Evolutionary conservation across 2,329 filamentous ascomycete species (phyloP).

Genomic region (Alternaria tenuissima): DNA sequence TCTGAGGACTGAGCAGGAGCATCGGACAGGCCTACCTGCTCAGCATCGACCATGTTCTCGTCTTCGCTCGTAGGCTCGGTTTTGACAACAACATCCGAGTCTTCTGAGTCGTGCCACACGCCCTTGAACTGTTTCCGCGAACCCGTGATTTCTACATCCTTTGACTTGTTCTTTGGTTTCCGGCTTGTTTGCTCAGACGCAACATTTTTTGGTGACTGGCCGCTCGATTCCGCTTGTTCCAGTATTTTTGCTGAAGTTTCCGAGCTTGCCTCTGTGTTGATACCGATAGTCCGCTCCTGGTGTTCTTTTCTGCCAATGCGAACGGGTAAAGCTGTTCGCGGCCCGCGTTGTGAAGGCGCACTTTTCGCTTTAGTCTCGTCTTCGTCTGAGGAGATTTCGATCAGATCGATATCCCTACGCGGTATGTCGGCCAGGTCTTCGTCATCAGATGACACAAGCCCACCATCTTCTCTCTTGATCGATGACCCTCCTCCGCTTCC

Average conservation of each 20-base stretch:
- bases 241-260: constrained; percentile 54
- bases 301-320: constrained; percentile 65
- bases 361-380: constrained; percentile 46
- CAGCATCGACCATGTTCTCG: constrained; percentile 42
- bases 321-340: constrained; percentile 54
- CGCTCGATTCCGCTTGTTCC: constrained; percentile 45
- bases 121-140: constrained; percentile 55
- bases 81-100: constrained; percentile 58
- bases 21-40: constrained; percentile 32
- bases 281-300: constrained; percentile 61
- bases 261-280: constrained; percentile 63
- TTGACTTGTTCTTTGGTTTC: constrained; percentile 53
- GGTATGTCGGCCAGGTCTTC: constrained; percentile 57
- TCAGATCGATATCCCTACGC: constrained; percentile 65
- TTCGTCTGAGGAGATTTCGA: constrained; percentile 65
- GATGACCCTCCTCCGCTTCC: constrained; percentile 25
- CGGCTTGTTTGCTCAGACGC: constrained; percentile 28
- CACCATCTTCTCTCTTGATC: constrained; percentile 47
- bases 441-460: constrained; percentile 58
- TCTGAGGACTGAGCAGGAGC: constrained; percentile 17
- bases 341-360: constrained; percentile 28
- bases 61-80: constrained; percentile 62
- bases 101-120: constrained; percentile 55
- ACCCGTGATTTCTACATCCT: constrained; percentile 55
- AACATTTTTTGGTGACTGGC: constrained; percentile 28